Conservation (phyloP, 2,329 filamentous ascomycete genomes). For the Stagonosporopsis chrysanthemi region DNA sequence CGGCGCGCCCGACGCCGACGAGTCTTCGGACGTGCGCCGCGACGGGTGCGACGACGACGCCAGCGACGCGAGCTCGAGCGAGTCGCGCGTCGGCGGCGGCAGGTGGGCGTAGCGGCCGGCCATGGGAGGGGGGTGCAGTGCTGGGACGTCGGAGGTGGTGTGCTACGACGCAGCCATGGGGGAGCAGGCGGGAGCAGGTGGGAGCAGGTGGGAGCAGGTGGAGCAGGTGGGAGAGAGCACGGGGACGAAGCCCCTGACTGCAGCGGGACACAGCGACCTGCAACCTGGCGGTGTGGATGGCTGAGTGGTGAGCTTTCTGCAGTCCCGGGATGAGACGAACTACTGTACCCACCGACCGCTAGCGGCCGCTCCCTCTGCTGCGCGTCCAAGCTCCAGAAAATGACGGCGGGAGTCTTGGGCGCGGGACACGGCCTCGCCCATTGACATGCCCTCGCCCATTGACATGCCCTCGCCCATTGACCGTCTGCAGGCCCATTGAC, state of each 20-base stretch:
- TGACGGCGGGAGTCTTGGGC: conserved; percentile 8
- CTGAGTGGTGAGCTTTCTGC: background rate
- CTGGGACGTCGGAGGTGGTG: background rate
- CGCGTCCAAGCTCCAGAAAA: conserved; percentile 11
- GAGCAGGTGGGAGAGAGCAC: too few relatives aligned
- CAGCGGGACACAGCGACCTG: too few relatives aligned
- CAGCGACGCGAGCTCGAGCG: conserved; percentile 92
- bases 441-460: conserved; percentile 5
- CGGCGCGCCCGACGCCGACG: conserved; percentile 81
- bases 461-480: conserved; percentile 2
- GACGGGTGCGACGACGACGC: conserved; percentile 79
- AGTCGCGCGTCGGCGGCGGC: conserved; percentile 73
- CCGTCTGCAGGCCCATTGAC: too few relatives aligned
- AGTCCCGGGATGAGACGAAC: conserved; percentile 6
- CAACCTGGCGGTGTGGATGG: conserved; percentile 12
- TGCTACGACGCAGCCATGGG: conserved; percentile 38
- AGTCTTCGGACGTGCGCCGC: conserved; percentile 72
- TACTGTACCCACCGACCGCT: too few relatives aligned
- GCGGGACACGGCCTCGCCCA: too few relatives aligned
- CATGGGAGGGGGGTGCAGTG: conserved; percentile 45
- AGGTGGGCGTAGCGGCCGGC: conserved; percentile 49
- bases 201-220: too few relatives aligned
- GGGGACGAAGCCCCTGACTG: too few relatives aligned
- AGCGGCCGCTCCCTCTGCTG: conserved; percentile 4
- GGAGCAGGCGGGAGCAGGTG: too few relatives aligned